Evolutionary conservation across 140 eudicot species (phyloP), one percentile per base, ranked within the genome.

Genomic region (Oenanthe javanica): DNA sequence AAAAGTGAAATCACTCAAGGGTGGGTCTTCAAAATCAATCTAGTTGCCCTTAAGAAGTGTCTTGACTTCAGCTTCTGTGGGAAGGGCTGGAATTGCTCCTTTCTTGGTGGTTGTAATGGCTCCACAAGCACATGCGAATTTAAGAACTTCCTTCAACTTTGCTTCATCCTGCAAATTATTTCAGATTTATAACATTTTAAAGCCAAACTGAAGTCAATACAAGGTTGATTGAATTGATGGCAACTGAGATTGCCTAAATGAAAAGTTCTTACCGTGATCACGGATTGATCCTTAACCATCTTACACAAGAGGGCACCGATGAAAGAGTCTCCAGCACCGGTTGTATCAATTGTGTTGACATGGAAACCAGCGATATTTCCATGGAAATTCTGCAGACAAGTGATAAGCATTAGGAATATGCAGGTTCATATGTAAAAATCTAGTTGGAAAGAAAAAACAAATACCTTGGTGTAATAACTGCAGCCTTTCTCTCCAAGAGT

Each of bases 401-500:
- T 69, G 1, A 2, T 4, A 19, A 1, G 40, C 27, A 25, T 63
- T 63, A 21, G 8, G 23, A 15, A 15, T 55, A 55, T 15, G n/a
- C 16, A 55, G 0, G 71, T 25, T 42, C 52, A 72, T 49, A 50
- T 15, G 46, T 4, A 45, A 7, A 2, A 78, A 47, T 4, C 4
- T 3, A 46, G 18, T 1, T 10, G 13, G 77, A 0, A 0, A 42
- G 16, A n/a, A 18, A 10, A 51, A 16, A 61, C 1, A n/a, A 2
- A 63, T 93, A 93, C 98, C 98, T 94, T 94, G 79, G 98, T 89
- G 85, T 94, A 94, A 74, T 94, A 94, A 72, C 84, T 91, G 89
- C 98, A 94, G 40, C 98, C 98, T 48, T 92, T 89, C 78, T 94
- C 98, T 72, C 98, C 98, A 75, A 94, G 98, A 52, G 98, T 94